Conservation (phyloP, 306 rosid genomes). For the Corylus americana region DNA sequence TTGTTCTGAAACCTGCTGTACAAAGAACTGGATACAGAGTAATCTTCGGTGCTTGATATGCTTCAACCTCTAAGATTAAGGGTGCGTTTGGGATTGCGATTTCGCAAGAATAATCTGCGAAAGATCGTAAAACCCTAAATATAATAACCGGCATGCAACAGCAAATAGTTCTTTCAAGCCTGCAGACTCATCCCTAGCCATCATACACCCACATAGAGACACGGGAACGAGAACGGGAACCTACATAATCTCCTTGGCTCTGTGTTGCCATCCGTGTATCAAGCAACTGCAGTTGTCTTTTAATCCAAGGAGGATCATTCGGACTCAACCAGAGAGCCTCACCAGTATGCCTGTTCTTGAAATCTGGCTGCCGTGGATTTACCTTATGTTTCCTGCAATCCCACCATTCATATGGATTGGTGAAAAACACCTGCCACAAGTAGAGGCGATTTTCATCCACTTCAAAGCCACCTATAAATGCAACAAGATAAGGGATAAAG, state of each 20-base stretch:
- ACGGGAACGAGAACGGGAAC: slow-evolving; percentile 39
- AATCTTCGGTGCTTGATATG: too few relatives aligned
- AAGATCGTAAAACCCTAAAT: background rate
- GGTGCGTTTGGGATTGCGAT: too few relatives aligned
- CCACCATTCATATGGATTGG: slow-evolving; percentile 84
- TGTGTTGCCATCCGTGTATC: slow-evolving; percentile 41
- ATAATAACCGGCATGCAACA: background rate
- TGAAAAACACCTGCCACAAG: slow-evolving; percentile 81
- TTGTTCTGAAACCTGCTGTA: too few relatives aligned
- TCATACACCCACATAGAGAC: slow-evolving; percentile 56
- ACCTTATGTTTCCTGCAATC: slow-evolving; percentile 41
- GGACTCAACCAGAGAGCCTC: slow-evolving; percentile 65
- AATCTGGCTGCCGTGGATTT: too few relatives aligned
- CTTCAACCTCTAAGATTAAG: too few relatives aligned
- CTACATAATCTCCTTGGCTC: slow-evolving; percentile 19
- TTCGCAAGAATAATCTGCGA: too few relatives aligned
- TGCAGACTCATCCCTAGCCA: slow-evolving; percentile 33
- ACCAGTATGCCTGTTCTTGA: slow-evolving; percentile 5
- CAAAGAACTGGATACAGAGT: too few relatives aligned
- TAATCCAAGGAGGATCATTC: slow-evolving; percentile 84
- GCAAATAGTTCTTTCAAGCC: too few relatives aligned
- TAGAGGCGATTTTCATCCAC: slow-evolving; percentile 43
- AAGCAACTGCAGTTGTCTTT: slow-evolving; percentile 61
- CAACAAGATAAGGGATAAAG: too few relatives aligned
- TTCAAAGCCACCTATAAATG: slow-evolving; percentile 31